Percentiles rank a stretch among this genome's conserved stretches.
These are phyloP conservation scores for Auricularia sp. DNA, from an alignment of 768 basidiomycete species.

Conservation along the genomic window DNA sequence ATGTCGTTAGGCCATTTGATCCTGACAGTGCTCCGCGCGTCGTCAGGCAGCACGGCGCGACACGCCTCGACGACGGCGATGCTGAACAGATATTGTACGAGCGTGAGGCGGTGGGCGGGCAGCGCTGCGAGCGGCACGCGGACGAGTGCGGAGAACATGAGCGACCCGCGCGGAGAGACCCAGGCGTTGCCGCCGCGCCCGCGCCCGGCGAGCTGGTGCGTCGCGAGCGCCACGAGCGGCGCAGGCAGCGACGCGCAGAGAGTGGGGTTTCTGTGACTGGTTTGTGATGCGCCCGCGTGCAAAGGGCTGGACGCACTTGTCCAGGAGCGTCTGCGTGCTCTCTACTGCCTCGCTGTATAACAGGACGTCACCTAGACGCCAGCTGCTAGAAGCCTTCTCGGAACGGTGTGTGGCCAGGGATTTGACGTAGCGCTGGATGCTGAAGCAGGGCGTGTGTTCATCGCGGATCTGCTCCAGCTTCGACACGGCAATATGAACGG, in stretches of 20 bases:
- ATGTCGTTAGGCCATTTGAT: slow-evolving; percentile 98
- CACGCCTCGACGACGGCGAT: slow-evolving; percentile 86
- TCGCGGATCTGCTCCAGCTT: neutral
- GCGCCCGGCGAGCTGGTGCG: slow-evolving; percentile 77
- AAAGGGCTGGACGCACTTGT: slow-evolving; percentile 51
- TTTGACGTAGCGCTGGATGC: slow-evolving; percentile 48
- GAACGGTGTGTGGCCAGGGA: slow-evolving; percentile 23
- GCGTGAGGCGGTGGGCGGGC: slow-evolving; percentile 64
- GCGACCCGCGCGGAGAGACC: slow-evolving; percentile 86
- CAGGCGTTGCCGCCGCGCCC: slow-evolving; percentile 85
- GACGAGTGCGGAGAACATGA: slow-evolving; percentile 71
- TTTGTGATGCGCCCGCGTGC: neutral
- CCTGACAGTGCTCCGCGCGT: slow-evolving; percentile 46
- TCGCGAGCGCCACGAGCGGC: slow-evolving; percentile 75
- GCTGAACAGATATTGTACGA: slow-evolving; percentile 86
- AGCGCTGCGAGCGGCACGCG: slow-evolving; percentile 43
- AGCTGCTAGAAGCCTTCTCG: neutral
- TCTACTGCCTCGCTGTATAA: slow-evolving; percentile 85
- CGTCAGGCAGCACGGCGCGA: slow-evolving; percentile 38
- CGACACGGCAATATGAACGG: neutral
- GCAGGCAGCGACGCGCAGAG: slow-evolving; percentile 59
- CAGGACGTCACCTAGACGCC: slow-evolving; percentile 62
- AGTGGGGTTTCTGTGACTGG: slow-evolving; percentile 54
- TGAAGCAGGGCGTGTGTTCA: slow-evolving; percentile 63
- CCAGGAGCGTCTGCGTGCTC: slow-evolving; percentile 90